These are phyloP conservation scores for Thielaviopsis populi DNA, from an alignment of 2,329 filamentous ascomycete genomes.

Conservation along the genomic window DNA sequence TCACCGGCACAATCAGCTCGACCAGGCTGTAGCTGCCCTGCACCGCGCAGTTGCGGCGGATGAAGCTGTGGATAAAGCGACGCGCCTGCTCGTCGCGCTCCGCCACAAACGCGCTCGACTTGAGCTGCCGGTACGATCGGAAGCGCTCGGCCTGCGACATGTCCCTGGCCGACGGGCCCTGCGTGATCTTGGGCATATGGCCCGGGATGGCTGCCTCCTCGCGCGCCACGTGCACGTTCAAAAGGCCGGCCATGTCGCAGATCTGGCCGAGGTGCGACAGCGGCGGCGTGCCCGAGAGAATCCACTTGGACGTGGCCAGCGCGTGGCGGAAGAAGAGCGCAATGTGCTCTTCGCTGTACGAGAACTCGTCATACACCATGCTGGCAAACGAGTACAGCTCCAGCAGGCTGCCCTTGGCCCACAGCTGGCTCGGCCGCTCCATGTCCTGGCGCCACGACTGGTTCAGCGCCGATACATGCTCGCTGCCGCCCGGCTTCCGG, in stretches of 20 bases:
- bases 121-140: slow-evolving; percentile 23
- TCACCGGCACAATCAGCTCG: slow-evolving; percentile 19
- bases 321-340: slow-evolving; percentile 24
- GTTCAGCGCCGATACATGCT: background rate
- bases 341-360: slow-evolving; percentile 25
- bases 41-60: slow-evolving; percentile 24
- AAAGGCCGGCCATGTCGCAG: slow-evolving; percentile 24
- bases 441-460: background rate
- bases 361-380: slow-evolving; percentile 31
- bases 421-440: background rate
- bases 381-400: slow-evolving; percentile 28
- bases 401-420: slow-evolving; percentile 20
- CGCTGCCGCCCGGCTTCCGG: background rate
- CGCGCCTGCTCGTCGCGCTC: slow-evolving; percentile 26
- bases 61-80: slow-evolving; percentile 23
- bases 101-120: slow-evolving; percentile 24
- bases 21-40: slow-evolving; percentile 18
- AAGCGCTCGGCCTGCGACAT: slow-evolving; percentile 25
- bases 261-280: slow-evolving; percentile 25
- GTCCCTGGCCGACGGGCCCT: slow-evolving; percentile 22
- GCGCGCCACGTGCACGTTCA: slow-evolving; percentile 29
- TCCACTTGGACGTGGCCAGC: slow-evolving; percentile 27
- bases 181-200: slow-evolving; percentile 26
- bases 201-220: slow-evolving; percentile 23
- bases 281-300: slow-evolving; percentile 31